A percentile compares a stretch with the other conserved stretches of the same genome.
phyloP scores from a whole-genome alignment of 2,329 filamentous ascomycete genomes.

The Scedosporium boydii region DNA sequence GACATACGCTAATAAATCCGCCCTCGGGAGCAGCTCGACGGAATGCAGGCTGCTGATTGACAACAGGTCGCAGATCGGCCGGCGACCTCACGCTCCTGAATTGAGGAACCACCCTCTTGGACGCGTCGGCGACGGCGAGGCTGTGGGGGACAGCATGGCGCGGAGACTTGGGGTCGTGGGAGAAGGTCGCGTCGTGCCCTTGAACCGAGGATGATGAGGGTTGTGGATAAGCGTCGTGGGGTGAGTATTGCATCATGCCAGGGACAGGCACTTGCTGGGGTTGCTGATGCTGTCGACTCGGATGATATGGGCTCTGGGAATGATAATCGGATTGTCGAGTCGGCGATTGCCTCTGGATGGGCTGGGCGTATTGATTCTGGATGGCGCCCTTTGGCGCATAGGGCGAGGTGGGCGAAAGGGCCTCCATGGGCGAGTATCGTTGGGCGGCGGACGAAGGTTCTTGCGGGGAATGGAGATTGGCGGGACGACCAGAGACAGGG shows the following conservation, averaged over 20 bases:
- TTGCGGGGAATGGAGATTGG: slow-evolving; percentile 60
- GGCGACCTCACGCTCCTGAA: slow-evolving; percentile 70
- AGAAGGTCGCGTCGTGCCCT: slow-evolving; percentile 54
- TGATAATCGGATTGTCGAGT: slow-evolving; percentile 55
- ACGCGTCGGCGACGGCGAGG: slow-evolving; percentile 17
- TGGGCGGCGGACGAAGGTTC: slow-evolving; percentile 77
- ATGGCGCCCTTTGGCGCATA: slow-evolving; percentile 49
- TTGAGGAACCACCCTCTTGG: slow-evolving; percentile 69
- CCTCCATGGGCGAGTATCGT: slow-evolving; percentile 94
- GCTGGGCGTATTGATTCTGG: slow-evolving; percentile 1
- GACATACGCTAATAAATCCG: slow-evolving; percentile 87
- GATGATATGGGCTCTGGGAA: slow-evolving; percentile 48
- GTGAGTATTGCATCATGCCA: slow-evolving; percentile 9
- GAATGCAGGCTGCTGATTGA: slow-evolving; percentile 82
- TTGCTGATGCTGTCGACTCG: slow-evolving; percentile 28
- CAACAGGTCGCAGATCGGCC: slow-evolving; percentile 68
- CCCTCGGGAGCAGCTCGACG: slow-evolving; percentile 92
- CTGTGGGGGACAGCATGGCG: slow-evolving; percentile 39
- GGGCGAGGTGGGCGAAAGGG: slow-evolving; percentile 68
- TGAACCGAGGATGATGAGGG: slow-evolving; percentile 35
- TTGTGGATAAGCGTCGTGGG: slow-evolving; percentile 59
- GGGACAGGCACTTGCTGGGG: slow-evolving; percentile 7
- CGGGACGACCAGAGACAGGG: slow-evolving; percentile 25
- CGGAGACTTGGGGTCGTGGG: slow-evolving; percentile 46
- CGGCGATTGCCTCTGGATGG: slow-evolving; percentile 64